Percentiles rank a stretch among this genome's conserved stretches.
phyloP scores from a whole-genome alignment of 2,329 filamentous ascomycete genomes.

The Zelopaecilomyces penicillatus region DNA sequence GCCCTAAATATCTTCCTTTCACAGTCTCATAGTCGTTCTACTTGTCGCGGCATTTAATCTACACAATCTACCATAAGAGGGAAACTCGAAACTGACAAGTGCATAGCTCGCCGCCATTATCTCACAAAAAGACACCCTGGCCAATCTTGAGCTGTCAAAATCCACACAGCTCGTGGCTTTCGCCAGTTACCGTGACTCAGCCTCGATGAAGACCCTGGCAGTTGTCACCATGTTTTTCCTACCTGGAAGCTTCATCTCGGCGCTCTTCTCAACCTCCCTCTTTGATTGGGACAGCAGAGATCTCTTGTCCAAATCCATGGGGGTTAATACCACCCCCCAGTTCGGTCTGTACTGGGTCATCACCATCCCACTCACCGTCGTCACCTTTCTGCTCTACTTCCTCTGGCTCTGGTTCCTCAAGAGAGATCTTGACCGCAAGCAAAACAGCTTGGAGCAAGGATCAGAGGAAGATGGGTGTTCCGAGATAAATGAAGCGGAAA shows the following conservation, averaged over 20 bases:
- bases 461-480: too few relatives aligned
- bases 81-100: conserved; percentile 1
- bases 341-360: conserved; percentile 33
- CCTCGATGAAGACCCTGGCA: conserved; percentile 35
- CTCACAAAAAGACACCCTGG: conserved; percentile 27
- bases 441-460: too few relatives aligned
- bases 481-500: too few relatives aligned
- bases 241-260: conserved; percentile 33
- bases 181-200: conserved; percentile 31
- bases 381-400: conserved; percentile 28
- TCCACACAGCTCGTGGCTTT: conserved; percentile 24
- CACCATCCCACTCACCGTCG: conserved; percentile 28
- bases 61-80: too few relatives aligned
- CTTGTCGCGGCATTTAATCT: too few relatives aligned
- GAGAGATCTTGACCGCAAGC: conserved; percentile 11
- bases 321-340: conserved; percentile 24
- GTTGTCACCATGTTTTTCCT: conserved; percentile 36
- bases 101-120: conserved; percentile 30
- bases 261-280: conserved; percentile 29
- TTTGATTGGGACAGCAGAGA: conserved; percentile 25
- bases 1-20: background rate
- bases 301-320: conserved; percentile 14
- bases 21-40: too few relatives aligned
- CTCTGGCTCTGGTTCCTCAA: conserved; percentile 24
- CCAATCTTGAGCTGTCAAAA: conserved; percentile 22